Evolutionary conservation across 345 rosid genomes (phyloP), one percentile per base, ranked within the genome.

Genomic region (Eucalyptus cloeziana): DNA sequence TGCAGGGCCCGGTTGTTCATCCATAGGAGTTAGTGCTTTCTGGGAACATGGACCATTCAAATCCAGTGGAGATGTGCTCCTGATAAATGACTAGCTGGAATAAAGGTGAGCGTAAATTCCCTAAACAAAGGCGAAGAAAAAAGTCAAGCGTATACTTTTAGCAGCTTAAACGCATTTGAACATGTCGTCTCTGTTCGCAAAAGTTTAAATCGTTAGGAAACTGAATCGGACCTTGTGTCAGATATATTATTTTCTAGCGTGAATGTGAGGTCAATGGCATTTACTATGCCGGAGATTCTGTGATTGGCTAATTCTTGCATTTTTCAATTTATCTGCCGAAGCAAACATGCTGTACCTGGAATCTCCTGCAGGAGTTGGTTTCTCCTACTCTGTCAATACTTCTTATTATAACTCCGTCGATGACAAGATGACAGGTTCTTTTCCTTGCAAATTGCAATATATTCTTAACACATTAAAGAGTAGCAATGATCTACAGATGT

Each of bases 1-100:
- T 86, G 76, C 60, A 93, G 93, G 94, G 37, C 94, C 94, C 40
- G 94, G 95, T 43, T 94, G 94, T 87, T 94, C 95, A 14, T 94
- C 94, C 2, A 4, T 93, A 47, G 95, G 95, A 87, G 93, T 89
- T 33, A 94, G 95, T 83, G 90, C 92, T 49, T 92, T 93, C 71
- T 50, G 52, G 22, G 95, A 92, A 49, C 93, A 92, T 62, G 95
- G 95, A 31, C 94, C 95, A 24, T 93, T 93, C 88, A 90, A 56
- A 71, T 91, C 93, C 64, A 91, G 91, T 67, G 90, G 91, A 24
- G 58, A 80, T 47, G 43, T 58, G 21, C 88, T 93, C 71, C 83
- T 86, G 52, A 91, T 49, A 80, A 93, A 93, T 64, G 89, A 90
- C 21, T 88, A 92, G 93, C 86, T 92, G 95, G 95, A 93, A 92